A percentile compares a stretch with the other conserved stretches of the same genome.
Evolutionary conservation across 106 monocot species (phyloP).

Genomic region (Chionographis japonica): DNA sequence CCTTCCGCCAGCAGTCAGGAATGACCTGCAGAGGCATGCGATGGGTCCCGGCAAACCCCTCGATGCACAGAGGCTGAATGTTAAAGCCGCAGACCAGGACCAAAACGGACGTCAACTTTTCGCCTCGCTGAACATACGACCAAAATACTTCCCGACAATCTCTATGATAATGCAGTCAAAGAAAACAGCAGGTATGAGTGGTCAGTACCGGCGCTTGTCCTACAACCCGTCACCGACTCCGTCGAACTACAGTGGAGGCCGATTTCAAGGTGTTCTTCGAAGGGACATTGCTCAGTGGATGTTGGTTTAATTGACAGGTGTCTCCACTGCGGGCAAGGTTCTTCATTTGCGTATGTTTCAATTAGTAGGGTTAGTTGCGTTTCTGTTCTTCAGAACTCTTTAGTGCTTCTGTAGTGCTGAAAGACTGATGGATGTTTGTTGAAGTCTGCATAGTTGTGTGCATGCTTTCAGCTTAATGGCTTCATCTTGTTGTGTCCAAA

Average conservation of each 20-base stretch:
- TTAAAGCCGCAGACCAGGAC: neutral
- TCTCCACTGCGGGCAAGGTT: too few relatives aligned
- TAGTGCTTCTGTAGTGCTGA: too few relatives aligned
- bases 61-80: neutral
- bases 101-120: neutral
- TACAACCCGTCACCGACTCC: neutral
- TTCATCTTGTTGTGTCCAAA: too few relatives aligned
- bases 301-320: neutral
- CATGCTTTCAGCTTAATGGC: too few relatives aligned
- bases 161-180: neutral
- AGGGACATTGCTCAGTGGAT: constrained; percentile 16
- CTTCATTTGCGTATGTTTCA: too few relatives aligned
- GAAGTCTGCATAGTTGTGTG: too few relatives aligned
- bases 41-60: neutral
- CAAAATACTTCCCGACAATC: neutral
- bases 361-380: too few relatives aligned
- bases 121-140: neutral
- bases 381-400: too few relatives aligned
- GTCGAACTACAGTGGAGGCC: neutral
- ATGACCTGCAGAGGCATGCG: neutral
- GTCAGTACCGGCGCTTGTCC: constrained; percentile 2
- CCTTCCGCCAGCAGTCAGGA: neutral
- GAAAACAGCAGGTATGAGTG: neutral
- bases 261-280: constrained; percentile 1
- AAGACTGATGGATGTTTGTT: too few relatives aligned